Conservation (phyloP, 768 basidiomycete species). For the Scleroderma bovista region DNA sequence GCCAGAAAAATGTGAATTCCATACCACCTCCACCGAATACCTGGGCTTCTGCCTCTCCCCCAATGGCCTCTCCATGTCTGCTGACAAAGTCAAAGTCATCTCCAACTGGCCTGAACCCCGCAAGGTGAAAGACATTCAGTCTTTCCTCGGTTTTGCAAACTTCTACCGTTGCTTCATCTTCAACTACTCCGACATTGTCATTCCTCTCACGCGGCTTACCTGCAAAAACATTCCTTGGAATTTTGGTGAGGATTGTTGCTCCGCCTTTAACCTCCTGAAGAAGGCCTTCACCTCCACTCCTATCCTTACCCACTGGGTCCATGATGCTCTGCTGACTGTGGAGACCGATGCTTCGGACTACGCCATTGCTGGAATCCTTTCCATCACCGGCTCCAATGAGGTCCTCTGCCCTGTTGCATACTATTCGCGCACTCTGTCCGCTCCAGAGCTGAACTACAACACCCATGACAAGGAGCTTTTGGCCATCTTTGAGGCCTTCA, state of each 20-base stretch:
- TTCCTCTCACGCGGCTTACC: background rate
- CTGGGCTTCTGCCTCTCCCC: conserved; percentile 29
- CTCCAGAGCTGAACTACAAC: background rate
- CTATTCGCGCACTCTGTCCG: background rate
- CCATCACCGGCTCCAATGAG: background rate
- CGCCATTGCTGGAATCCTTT: background rate
- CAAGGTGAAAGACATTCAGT: conserved; percentile 13
- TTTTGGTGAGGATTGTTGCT: too few species aligned
- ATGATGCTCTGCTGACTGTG: background rate
- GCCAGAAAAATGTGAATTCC: conserved; percentile 13
- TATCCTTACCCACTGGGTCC: background rate
- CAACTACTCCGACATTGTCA: background rate
- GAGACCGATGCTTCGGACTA: background rate
- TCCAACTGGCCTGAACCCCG: conserved; percentile 27
- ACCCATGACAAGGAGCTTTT: too few species aligned
- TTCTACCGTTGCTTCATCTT: background rate
- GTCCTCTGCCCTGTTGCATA: background rate
- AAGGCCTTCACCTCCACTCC: background rate
- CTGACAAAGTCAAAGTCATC: conserved; percentile 31
- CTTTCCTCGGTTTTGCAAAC: background rate
- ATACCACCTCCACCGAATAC: conserved; percentile 18
- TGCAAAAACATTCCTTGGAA: background rate
- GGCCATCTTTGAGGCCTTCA: background rate
- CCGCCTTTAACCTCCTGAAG: background rate
- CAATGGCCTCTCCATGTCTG: conserved; percentile 31